Conservation (phyloP, 371 early-diverging fungal species). For the Synchytrium microbalum region DNA sequence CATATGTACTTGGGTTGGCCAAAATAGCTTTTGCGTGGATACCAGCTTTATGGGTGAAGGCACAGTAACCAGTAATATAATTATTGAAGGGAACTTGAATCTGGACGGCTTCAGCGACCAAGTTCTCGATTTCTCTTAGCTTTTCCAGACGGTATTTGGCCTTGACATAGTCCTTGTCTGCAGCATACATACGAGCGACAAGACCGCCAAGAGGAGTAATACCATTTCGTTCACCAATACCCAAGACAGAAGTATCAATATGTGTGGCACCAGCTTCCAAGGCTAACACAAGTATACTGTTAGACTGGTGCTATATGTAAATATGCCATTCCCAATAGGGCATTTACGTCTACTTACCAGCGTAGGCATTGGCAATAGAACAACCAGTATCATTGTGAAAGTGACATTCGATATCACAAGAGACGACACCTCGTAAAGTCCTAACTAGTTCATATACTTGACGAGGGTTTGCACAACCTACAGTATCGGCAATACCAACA, state of each 20-base stretch:
- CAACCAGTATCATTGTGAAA: constrained; percentile 99
- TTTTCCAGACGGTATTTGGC: constrained; percentile 82
- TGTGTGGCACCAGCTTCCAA: constrained; percentile 96
- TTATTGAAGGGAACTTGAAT: constrained; percentile 96
- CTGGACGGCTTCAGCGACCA: constrained; percentile 89
- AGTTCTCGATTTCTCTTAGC: constrained; percentile 88
- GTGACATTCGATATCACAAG: constrained; percentile 95
- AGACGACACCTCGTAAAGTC: constrained; percentile 86
- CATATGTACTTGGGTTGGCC: constrained; percentile 94
- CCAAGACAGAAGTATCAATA: constrained; percentile 93
- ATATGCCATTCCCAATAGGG: neutral
- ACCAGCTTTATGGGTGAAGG: constrained; percentile 97
- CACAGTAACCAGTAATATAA: constrained; percentile 95
- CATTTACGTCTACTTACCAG: constrained; percentile 39
- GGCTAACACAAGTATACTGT: constrained; percentile 31
- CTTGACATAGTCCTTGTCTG: constrained; percentile 80
- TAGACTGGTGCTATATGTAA: constrained; percentile 9
- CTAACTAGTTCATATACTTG: constrained; percentile 95
- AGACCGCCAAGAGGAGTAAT: constrained; percentile 93
- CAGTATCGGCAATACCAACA: constrained; percentile 97
- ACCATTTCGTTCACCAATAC: constrained; percentile 97
- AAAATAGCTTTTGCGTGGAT: constrained; percentile 97
- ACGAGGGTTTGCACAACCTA: constrained; percentile 93
- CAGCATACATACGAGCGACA: constrained; percentile 88
- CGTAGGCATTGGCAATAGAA: constrained; percentile 94